These are phyloP conservation scores for Mariannaea elegans DNA, from an alignment of 2,329 filamentous ascomycete genomes.

Conservation along the genomic window DNA sequence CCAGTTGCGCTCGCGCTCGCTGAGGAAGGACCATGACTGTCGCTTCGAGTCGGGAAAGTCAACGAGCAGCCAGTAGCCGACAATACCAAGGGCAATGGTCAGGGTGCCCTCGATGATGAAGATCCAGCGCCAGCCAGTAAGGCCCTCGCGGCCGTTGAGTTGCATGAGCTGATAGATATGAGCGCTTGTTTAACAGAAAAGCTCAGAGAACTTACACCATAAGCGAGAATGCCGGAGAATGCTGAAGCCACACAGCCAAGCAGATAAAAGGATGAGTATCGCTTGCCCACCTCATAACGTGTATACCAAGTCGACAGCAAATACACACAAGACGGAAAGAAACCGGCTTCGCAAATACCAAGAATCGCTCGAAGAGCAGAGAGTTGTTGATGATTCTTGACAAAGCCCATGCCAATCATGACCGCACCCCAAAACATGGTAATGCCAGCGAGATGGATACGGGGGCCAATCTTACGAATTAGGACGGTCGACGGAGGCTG, in stretches of 20 bases:
- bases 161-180: conserved; percentile 62
- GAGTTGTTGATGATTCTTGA: conserved; percentile 59
- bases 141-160: conserved; percentile 62
- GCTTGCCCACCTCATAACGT: conserved; percentile 73
- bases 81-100: conserved; percentile 61
- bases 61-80: conserved; percentile 66
- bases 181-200: too few relatives aligned
- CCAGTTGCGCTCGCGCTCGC: conserved; percentile 59
- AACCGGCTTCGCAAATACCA: conserved; percentile 74
- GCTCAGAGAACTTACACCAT: conserved; percentile 63
- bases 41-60: conserved; percentile 70
- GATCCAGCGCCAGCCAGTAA: conserved; percentile 74
- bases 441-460: conserved; percentile 63
- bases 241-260: conserved; percentile 73
- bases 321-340: conserved; percentile 77
- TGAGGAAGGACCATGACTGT: conserved; percentile 62
- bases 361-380: conserved; percentile 66
- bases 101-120: conserved; percentile 65
- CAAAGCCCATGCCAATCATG: conserved; percentile 74
- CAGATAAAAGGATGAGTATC: conserved; percentile 75
- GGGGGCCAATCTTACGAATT: conserved; percentile 71
- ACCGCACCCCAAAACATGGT: conserved; percentile 66
- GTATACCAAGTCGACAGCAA: conserved; percentile 80
- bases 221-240: conserved; percentile 75
- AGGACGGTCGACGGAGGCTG: conserved; percentile 77